Percentiles rank a stretch among this genome's conserved stretches.
These are phyloP conservation scores for Onygenales sp. DNA, from an alignment of 2,329 filamentous ascomycete genomes.

Conservation along the genomic window DNA sequence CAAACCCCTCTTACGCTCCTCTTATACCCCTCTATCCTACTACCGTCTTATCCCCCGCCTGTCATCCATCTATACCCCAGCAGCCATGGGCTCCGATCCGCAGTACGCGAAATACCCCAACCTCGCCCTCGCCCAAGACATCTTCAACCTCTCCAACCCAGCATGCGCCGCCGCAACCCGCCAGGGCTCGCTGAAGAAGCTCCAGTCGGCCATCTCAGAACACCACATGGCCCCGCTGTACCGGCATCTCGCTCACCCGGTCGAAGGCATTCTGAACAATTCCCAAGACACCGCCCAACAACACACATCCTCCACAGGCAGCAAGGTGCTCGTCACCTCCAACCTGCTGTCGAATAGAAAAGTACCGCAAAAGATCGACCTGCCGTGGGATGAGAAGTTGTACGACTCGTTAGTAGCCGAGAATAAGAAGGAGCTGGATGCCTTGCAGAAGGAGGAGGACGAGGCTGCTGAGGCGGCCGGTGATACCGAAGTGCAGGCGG, in stretches of 20 bases:
- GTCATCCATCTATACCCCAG: conserved; percentile 1
- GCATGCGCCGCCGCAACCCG: conserved; percentile 43
- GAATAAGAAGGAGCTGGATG: conserved; percentile 68
- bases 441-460: conserved; percentile 76
- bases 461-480: conserved; percentile 93
- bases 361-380: conserved; percentile 52
- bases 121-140: conserved; percentile 55
- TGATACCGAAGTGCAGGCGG: conserved; percentile 88
- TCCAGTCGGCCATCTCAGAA: conserved; percentile 55
- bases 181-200: conserved; percentile 48
- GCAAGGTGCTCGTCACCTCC: conserved; percentile 49
- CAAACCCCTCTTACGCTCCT: not conserved
- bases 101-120: conserved; percentile 57
- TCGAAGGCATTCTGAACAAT: conserved; percentile 66
- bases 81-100: conserved; percentile 49
- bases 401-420: conserved; percentile 69
- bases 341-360: conserved; percentile 68
- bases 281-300: conserved; percentile 47
- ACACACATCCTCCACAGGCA: conserved; percentile 30
- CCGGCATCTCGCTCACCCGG: conserved; percentile 54
- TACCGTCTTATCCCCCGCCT: not conserved
- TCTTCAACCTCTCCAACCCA: conserved; percentile 58
- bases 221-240: conserved; percentile 60
- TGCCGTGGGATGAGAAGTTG: conserved; percentile 85
- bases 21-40: conserved; percentile 3